Conservation (phyloP, 805 yeast species). For the Starmerella asiatica region DNA sequence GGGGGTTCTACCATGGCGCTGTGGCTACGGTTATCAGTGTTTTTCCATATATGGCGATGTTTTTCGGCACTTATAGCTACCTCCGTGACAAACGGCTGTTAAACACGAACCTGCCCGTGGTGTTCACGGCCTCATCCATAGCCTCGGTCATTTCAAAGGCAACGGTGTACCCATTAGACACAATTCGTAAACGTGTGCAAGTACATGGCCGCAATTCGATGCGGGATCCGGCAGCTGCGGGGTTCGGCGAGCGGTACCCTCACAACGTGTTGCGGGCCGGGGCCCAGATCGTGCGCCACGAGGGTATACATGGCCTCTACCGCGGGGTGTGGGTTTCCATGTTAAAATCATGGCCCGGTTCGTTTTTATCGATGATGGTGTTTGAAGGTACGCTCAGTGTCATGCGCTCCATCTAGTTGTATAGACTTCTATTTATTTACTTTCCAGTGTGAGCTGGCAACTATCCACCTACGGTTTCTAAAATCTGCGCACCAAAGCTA, state of each 20-base stretch:
- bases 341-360: conserved; percentile 60
- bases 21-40: conserved; percentile 44
- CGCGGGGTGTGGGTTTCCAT: conserved; percentile 61
- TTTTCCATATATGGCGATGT: conserved; percentile 56
- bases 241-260: conserved; percentile 20
- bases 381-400: conserved; percentile 35
- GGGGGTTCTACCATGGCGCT: conserved; percentile 40
- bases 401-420: conserved; percentile 11
- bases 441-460: too few species aligned
- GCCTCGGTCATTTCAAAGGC: conserved; percentile 72
- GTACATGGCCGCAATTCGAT: conserved; percentile 32
- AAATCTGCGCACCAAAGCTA: too few species aligned
- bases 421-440: too few species aligned
- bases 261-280: conserved; percentile 23
- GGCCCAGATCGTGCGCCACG: conserved; percentile 33
- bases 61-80: conserved; percentile 31
- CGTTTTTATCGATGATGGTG: conserved; percentile 51
- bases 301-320: conserved; percentile 59
- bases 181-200: conserved; percentile 66
- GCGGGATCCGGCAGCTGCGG: conserved; percentile 6
- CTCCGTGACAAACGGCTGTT: conserved; percentile 10
- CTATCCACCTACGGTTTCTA: too few species aligned
- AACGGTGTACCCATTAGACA: conserved; percentile 72
- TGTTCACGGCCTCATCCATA: conserved; percentile 43
- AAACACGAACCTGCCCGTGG: conserved; percentile 11